These are phyloP conservation scores for Adansonia digitata DNA, from an alignment of 345 rosid species.

Conservation along the genomic window DNA sequence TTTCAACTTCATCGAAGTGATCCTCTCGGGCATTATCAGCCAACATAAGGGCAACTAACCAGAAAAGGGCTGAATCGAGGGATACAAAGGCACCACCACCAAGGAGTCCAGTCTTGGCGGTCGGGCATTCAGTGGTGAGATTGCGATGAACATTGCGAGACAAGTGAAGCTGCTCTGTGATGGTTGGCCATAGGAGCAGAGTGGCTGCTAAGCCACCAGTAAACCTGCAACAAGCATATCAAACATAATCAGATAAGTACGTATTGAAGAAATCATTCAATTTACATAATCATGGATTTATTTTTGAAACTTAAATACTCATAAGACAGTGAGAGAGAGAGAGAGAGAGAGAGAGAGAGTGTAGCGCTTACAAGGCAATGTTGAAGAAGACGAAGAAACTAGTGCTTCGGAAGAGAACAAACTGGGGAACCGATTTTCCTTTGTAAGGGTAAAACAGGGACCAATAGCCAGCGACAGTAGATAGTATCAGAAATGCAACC, in stretches of 20 bases:
- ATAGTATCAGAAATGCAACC: slow-evolving; percentile 47
- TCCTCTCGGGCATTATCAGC: slow-evolving; percentile 81
- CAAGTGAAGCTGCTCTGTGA: slow-evolving; percentile 65
- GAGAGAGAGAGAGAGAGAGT: background rate
- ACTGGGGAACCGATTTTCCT: slow-evolving; percentile 58
- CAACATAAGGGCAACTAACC: slow-evolving; percentile 72
- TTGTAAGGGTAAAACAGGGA: no score
- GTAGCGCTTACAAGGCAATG: slow-evolving; percentile 57
- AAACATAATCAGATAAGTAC: background rate
- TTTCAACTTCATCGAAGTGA: slow-evolving; percentile 55
- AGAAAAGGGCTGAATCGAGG: slow-evolving; percentile 70
- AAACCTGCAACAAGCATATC: slow-evolving; percentile 30
- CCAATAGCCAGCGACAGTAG: slow-evolving; percentile 47
- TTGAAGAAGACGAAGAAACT: slow-evolving; percentile 60
- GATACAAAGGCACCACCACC: slow-evolving; percentile 86
- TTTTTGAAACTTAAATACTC: no score
- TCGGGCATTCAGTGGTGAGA: slow-evolving; percentile 50
- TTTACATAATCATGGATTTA: background rate
- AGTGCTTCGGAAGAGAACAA: slow-evolving; percentile 56
- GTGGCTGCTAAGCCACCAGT: slow-evolving; percentile 51
- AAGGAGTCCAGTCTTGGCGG: slow-evolving; percentile 77
- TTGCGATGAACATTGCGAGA: slow-evolving; percentile 49
- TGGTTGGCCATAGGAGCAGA: slow-evolving; percentile 69
- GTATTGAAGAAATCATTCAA: background rate
- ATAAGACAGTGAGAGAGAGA: no score